phyloP scores from a whole-genome alignment of 495 filamentous ascomycete species.

The Daldinia bambusicola region DNA sequence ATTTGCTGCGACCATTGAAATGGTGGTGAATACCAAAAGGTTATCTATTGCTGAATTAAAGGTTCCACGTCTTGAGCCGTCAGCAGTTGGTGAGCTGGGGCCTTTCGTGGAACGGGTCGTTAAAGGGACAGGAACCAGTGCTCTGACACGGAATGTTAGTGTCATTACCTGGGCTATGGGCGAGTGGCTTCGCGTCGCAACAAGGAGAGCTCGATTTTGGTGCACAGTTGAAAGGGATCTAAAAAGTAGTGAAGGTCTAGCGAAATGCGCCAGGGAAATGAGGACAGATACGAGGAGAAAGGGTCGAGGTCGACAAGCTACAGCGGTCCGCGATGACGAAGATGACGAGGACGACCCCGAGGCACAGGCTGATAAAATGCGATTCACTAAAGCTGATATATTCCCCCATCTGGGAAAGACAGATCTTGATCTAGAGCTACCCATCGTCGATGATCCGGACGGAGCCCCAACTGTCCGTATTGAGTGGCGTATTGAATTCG shows the following conservation, averaged over 20 bases:
- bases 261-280: constrained; percentile 42
- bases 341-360: constrained; percentile 34
- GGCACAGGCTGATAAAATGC: constrained; percentile 22
- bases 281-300: constrained; percentile 35
- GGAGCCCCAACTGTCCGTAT: constrained; percentile 53
- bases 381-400: constrained; percentile 42
- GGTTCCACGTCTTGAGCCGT: constrained; percentile 56
- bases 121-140: constrained; percentile 42
- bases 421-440: constrained; percentile 54
- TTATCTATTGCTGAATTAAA: constrained; percentile 52
- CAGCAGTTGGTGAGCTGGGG: constrained; percentile 54
- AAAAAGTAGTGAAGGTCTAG: constrained; percentile 42
- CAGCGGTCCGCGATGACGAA: constrained; percentile 29
- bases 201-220: constrained; percentile 60
- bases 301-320: constrained; percentile 21
- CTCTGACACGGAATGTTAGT: constrained; percentile 55
- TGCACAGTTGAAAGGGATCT: constrained; percentile 55
- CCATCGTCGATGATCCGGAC: constrained; percentile 24
- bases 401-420: constrained; percentile 57
- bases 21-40: constrained; percentile 58
- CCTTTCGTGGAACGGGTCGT: constrained; percentile 52
- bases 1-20: constrained; percentile 58
- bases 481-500: constrained; percentile 67
- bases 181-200: constrained; percentile 61
- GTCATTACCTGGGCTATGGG: constrained; percentile 63